Conservation (phyloP, 2,329 filamentous ascomycete genomes). For the Colletotrichum coccodes region DNA sequence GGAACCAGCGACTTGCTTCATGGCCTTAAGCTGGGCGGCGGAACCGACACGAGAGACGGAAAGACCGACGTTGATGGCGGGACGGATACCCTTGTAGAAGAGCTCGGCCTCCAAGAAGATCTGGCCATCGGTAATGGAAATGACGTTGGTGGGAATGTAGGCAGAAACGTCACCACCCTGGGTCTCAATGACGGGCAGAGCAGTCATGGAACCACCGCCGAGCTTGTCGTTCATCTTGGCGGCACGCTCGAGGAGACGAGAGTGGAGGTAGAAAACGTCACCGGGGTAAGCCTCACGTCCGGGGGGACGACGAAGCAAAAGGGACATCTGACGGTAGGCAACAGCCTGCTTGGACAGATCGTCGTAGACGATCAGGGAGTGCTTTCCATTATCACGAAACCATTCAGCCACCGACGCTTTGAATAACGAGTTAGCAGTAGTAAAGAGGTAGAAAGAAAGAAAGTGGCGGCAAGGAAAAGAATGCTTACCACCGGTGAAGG, state of each 20-base stretch:
- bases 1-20: slow-evolving; percentile 99
- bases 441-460: too few species aligned
- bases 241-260: slow-evolving; percentile 97
- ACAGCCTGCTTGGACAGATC: slow-evolving; percentile 99
- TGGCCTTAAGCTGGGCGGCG: slow-evolving; percentile 99
- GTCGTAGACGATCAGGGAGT: slow-evolving; percentile 91
- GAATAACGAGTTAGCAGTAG: slow-evolving; percentile 13
- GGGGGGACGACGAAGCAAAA: slow-evolving; percentile 95
- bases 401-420: slow-evolving; percentile 68
- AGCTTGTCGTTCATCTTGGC: slow-evolving; percentile 99
- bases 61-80: slow-evolving; percentile 99
- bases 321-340: slow-evolving; percentile 98
- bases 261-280: slow-evolving; percentile 99
- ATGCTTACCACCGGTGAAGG: slow-evolving; percentile 81
- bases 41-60: slow-evolving; percentile 99
- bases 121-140: slow-evolving; percentile 99
- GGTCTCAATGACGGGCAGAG: slow-evolving; percentile 97
- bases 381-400: slow-evolving; percentile 87
- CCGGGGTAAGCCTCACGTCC: slow-evolving; percentile 99
- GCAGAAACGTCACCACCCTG: slow-evolving; percentile 99
- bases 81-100: slow-evolving; percentile 99
- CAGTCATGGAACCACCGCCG: slow-evolving; percentile 95
- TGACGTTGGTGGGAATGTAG: slow-evolving; percentile 99
- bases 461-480: too few species aligned
- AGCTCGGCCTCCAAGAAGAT: slow-evolving; percentile 99